These are phyloP conservation scores for Arachnopeziza araneosa DNA, from an alignment of 2,329 filamentous ascomycete genomes.

Conservation along the genomic window DNA sequence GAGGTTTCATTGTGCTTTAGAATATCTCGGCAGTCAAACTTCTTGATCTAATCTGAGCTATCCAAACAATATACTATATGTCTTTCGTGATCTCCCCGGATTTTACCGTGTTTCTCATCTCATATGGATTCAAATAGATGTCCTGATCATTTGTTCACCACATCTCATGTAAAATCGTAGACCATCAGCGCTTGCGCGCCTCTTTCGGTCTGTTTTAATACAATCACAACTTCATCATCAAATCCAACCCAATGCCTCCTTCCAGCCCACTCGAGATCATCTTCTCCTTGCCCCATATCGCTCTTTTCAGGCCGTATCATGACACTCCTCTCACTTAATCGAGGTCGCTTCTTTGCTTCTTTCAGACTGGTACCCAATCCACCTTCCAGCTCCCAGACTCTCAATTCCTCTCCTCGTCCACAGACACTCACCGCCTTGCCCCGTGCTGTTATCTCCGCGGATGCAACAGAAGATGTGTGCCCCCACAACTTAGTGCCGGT, in stretches of 20 bases:
- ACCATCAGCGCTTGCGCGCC: constrained; percentile 57
- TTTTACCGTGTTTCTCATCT: too few relatives aligned
- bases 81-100: too few relatives aligned
- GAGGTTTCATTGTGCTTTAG: too few relatives aligned
- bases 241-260: constrained; percentile 57
- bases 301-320: constrained; percentile 39
- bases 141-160: background rate
- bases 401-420: constrained; percentile 50
- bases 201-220: constrained; percentile 52
- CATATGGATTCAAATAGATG: background rate
- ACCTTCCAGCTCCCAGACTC: constrained; percentile 66
- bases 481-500: constrained; percentile 62
- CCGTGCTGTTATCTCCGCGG: constrained; percentile 60
- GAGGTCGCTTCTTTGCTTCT: constrained; percentile 22
- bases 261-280: background rate
- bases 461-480: constrained; percentile 64
- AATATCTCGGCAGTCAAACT: too few relatives aligned
- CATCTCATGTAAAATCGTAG: constrained; percentile 51
- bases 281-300: background rate
- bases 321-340: constrained; percentile 44
- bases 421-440: constrained; percentile 68
- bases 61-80: too few relatives aligned
- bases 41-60: too few relatives aligned
- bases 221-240: constrained; percentile 65
- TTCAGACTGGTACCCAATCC: constrained; percentile 35